Evolutionary conservation across 2,329 filamentous ascomycete genomes (phyloP), one percentile per base, ranked within the genome.

Genomic region (Podosphaera xanthii): DNA sequence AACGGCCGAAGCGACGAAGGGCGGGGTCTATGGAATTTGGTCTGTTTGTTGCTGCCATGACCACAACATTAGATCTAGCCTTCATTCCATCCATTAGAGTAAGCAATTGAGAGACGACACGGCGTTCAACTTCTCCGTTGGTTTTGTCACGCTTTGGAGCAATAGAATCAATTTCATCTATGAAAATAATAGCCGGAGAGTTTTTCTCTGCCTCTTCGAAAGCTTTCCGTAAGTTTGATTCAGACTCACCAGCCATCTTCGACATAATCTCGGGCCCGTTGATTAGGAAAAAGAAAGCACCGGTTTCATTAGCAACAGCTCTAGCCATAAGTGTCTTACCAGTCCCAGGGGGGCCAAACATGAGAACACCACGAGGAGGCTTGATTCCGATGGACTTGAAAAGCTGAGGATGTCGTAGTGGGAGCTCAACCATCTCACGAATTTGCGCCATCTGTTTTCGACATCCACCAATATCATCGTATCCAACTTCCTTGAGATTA

Each of bases 371-470:
- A 69, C 92, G 89, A 53, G 92, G 92, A 59, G 92, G 92, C 81
- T 98, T 98, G 77, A 98, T 96, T 82, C 92, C 92, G 70, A 98
- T 97, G 48, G 91, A 97, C 80, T 97, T 98, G 86, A 98, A 98
- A 57, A 98, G 85, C 73, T 97, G 92, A 62, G 92, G 92, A 74
- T 98, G 92, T 69, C 92, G 84, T 62, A 98, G 81, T 62, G 92
- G 92, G 66, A 98, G 78, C 79, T 98, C 92, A 64, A 98, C 92
- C 79, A 98, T 83, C 73, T 98, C 92, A 71, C 92, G 87, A 68
- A 98, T 95, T 78, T 98, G 92, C 63, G 92, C 92, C 92, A 98
- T 97, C 76, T 98, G 92, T 77, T 98, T 98, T 70, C 92, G 82
- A 81, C 92, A 97, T 66, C 92, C 92, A 80, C 92, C 92, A 74